These are phyloP conservation scores for Lactifluus subvellereus DNA, from an alignment of 768 basidiomycete genomes.

Conservation along the genomic window DNA sequence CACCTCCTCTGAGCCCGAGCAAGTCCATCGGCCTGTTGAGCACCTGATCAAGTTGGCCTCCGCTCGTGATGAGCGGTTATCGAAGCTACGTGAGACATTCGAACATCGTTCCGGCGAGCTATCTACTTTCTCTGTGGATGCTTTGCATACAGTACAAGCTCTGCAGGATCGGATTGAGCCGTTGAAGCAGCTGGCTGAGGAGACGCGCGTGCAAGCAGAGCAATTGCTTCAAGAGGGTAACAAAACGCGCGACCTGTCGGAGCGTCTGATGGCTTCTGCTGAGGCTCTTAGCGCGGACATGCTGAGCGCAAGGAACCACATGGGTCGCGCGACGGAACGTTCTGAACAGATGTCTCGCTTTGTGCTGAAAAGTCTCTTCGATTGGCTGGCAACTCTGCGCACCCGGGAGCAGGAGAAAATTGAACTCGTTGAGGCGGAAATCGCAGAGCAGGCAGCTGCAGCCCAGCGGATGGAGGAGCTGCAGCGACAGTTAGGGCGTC, in stretches of 20 bases:
- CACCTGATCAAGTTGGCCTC: slow-evolving; percentile 8
- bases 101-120: slow-evolving; percentile 14
- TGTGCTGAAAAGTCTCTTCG: background rate
- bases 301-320: background rate
- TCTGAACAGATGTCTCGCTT: slow-evolving; percentile 11
- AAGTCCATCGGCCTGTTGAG: slow-evolving; percentile 3
- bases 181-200: slow-evolving; percentile 5
- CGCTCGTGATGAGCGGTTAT: slow-evolving; percentile 7
- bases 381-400: slow-evolving; percentile 2
- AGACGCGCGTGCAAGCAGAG: slow-evolving; percentile 10
- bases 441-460: slow-evolving; percentile 6
- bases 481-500: slow-evolving; percentile 9
- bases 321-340: background rate
- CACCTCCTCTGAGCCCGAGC: slow-evolving; percentile 3
- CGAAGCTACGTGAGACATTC: slow-evolving; percentile 4
- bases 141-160: background rate
- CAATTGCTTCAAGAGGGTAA: slow-evolving; percentile 10
- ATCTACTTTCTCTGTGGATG: slow-evolving; percentile 3
- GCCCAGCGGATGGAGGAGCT: slow-evolving; percentile 8
- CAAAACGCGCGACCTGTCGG: slow-evolving; percentile 12
- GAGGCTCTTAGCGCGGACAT: background rate
- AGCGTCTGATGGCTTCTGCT: slow-evolving; percentile 6
- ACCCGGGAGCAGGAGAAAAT: slow-evolving; percentile 2
- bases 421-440: background rate
- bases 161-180: slow-evolving; percentile 1